Evolutionary conservation across 2,329 filamentous ascomycete genomes (phyloP).

Genomic region (Aspergillus fischeri): DNA sequence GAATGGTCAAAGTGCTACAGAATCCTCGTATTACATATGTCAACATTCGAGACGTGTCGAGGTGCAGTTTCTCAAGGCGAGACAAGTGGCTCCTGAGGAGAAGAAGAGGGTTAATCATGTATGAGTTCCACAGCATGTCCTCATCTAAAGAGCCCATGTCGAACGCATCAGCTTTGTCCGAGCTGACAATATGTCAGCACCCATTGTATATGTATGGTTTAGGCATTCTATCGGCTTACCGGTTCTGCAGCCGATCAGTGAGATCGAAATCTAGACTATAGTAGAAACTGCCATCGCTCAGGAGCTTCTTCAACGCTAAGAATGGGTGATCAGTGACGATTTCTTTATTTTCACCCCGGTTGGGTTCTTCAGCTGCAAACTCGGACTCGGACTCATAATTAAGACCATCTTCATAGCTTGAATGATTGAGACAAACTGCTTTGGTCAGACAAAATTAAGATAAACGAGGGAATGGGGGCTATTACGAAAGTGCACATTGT

Average conservation of each 20-base stretch:
- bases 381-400: conserved; percentile 53
- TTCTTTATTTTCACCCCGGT: conserved; percentile 62
- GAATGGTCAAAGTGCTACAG: conserved; percentile 80
- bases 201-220: conserved; percentile 7
- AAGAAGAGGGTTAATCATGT: conserved; percentile 92
- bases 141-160: conserved; percentile 91
- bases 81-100: conserved; percentile 81
- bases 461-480: conserved; percentile 1
- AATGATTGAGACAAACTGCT: conserved; percentile 77
- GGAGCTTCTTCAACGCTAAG: conserved; percentile 80
- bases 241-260: conserved; percentile 86
- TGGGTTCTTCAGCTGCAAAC: conserved; percentile 51
- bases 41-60: conserved; percentile 84
- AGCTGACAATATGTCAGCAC: conserved; percentile 44
- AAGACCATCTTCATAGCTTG: conserved; percentile 76
- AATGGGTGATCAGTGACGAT: conserved; percentile 79
- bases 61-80: conserved; percentile 65
- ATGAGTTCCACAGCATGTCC: conserved; percentile 94
- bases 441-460: conserved; percentile 5
- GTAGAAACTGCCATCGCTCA: conserved; percentile 93
- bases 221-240: conserved; percentile 46
- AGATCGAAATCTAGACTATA: conserved; percentile 98
- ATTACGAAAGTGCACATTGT: conserved; percentile 74
- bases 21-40: conserved; percentile 94
- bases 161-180: conserved; percentile 71